phyloP scores from a whole-genome alignment of 192 early-diverging fungal species.

The Pecoramyces ruminantium region DNA sequence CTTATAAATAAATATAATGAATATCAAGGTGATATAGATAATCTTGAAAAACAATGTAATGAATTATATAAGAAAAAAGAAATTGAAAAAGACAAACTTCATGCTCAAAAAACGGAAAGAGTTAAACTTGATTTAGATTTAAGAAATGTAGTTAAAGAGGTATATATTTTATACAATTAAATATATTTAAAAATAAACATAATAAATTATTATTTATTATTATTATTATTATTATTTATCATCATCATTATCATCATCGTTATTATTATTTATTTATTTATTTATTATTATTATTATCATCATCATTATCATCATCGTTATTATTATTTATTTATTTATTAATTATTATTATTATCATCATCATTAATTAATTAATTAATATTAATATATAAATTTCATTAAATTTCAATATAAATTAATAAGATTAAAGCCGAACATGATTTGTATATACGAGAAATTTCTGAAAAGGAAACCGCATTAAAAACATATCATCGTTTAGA shows the following conservation, averaged over 20 bases:
- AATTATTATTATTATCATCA: background rate
- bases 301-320: no score
- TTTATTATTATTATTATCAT: no score
- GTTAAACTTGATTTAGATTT: constrained; percentile 28
- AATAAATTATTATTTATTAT: no score
- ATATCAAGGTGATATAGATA: constrained; percentile 25
- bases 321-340: no score
- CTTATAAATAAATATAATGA: constrained; percentile 32
- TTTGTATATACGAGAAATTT: constrained; percentile 24
- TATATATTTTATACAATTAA: background rate
- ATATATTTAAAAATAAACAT: no score
- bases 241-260: background rate
- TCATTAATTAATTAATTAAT: background rate
- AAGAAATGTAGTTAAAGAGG: constrained; percentile 20
- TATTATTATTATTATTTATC: no score
- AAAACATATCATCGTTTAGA: constrained; percentile 30
- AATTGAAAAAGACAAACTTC: constrained; percentile 37
- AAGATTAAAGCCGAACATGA: constrained; percentile 43
- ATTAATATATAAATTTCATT: no score
- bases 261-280: no score
- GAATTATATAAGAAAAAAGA: constrained; percentile 48
- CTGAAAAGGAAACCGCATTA: constrained; percentile 35
- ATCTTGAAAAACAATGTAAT: constrained; percentile 36
- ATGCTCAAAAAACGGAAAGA: constrained; percentile 27
- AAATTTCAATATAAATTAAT: no score